Conservation (phyloP, 805 yeast genomes). For the Candida mattraensis region DNA sequence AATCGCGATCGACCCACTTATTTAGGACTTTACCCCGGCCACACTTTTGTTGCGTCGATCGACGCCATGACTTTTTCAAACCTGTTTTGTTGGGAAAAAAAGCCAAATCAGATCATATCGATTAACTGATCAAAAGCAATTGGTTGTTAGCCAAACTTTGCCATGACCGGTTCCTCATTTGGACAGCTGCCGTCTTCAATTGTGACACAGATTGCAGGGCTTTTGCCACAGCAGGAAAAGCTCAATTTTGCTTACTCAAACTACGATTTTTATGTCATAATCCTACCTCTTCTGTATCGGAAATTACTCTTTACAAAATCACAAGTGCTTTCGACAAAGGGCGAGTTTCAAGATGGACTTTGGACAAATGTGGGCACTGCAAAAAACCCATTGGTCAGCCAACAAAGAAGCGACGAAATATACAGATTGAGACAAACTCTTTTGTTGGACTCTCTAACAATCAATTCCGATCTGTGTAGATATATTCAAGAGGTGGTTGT, state of each 20-base stretch:
- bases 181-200: too few relatives aligned
- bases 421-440: constrained; percentile 40
- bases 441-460: constrained; percentile 37
- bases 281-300: constrained; percentile 37
- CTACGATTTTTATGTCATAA: constrained; percentile 32
- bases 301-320: constrained; percentile 37
- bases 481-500: constrained; percentile 38
- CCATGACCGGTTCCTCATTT: too few relatives aligned
- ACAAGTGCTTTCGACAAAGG: constrained; percentile 30
- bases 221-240: constrained; percentile 42
- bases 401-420: constrained; percentile 38
- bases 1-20: too few relatives aligned
- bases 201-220: constrained; percentile 22
- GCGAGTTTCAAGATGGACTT: constrained; percentile 36
- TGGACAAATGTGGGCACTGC: constrained; percentile 41
- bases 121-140: too few relatives aligned
- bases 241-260: constrained; percentile 33
- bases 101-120: too few relatives aligned
- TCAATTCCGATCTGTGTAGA: constrained; percentile 36
- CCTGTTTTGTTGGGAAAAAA: too few relatives aligned
- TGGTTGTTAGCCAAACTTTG: too few relatives aligned
- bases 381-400: constrained; percentile 33
- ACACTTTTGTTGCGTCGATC: too few relatives aligned
- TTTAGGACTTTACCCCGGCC: too few relatives aligned
- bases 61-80: too few relatives aligned